These are phyloP conservation scores for Corymbia citriodora DNA, from an alignment of 441 rosid species.

Conservation along the genomic window DNA sequence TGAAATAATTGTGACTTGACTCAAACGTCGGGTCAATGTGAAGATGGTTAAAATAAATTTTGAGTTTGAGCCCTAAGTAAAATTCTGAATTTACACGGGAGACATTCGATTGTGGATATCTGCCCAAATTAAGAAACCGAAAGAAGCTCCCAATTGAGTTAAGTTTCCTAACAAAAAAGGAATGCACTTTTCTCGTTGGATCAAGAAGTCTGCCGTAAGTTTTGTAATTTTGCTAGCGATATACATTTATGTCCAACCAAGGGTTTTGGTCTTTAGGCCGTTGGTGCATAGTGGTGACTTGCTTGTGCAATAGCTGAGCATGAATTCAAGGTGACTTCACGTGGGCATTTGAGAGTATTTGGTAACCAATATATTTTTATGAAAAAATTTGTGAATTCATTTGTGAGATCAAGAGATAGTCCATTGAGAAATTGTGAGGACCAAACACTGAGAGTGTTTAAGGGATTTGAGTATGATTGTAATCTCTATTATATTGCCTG, in stretches of 20 bases:
- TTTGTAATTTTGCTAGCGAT: not conserved
- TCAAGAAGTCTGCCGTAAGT: not conserved
- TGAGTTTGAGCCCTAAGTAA: rapidly evolving
- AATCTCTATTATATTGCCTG: rapidly evolving
- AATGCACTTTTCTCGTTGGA: not conserved
- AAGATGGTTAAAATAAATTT: not conserved
- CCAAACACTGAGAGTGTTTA: not conserved
- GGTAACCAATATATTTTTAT: not conserved
- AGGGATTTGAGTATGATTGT: not conserved
- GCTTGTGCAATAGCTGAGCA: too few species aligned
- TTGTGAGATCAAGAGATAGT: not conserved
- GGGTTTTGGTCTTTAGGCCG: rapidly evolving
- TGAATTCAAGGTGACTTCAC: too few species aligned
- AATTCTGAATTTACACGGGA: not conserved
- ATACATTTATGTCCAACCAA: not conserved
- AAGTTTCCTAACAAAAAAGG: not conserved
- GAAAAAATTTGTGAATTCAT: not conserved
- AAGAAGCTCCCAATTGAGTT: not conserved
- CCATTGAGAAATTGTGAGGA: rapidly evolving
- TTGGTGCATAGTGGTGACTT: not conserved
- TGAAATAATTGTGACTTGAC: not conserved
- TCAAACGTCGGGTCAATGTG: not conserved
- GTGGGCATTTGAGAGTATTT: not conserved
- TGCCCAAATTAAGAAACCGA: not conserved
- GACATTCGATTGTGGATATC: not conserved